Base-by-base conservation (phyloP, 768 basidiomycete species). In the Russula olivacea region DNA sequence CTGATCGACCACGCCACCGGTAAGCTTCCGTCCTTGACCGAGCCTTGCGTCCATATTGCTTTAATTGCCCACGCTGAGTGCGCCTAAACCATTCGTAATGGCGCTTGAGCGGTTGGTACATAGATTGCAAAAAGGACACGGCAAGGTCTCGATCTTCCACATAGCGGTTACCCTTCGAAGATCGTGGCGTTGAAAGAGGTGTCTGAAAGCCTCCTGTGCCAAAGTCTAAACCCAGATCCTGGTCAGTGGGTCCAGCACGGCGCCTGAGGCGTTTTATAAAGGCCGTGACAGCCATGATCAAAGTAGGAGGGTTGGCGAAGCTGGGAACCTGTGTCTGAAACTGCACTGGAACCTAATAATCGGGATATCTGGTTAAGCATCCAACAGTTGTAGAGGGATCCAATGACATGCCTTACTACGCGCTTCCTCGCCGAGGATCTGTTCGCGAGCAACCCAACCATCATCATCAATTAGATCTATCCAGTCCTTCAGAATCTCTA, bases 41-140 rank as follows among this genome's bases (percentile, higher is more conserved):
- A 2, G 92, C 87, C 60, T 81, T 82, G 40, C 95, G 82, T 3
- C 82, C 84, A 72, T 93, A 98, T 71, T 93, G 91, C 71, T 91
- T 92, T 69, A 98, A 88, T 72, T 95, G 92, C 9, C 95, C 95
- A 5, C 90, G 83, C 72, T 98, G 95, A 3, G 95, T 97, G 50
- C 87, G 85, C 47, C 92, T 84, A 81, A 98, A 97, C 95, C 95
- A 98, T 58, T 92, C 87, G 71, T 96, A 98, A 72, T 98, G 96
- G 30, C 91, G 83, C 70, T 89, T 90, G 15, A 98, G 79, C 0
- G 90, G 88, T 23, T 76, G 74, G 71, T 98, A 98, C 55, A 97
- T 90, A 3, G 85, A 86, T 57, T 79, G 82, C 47, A 98, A 81
- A 76, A 85, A 96, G 2, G 76, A 71, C 2, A 83, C 75, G 0